Percentiles rank a stretch among this genome's conserved stretches.
phyloP scores from a whole-genome alignment of 2,329 filamentous ascomycete genomes.

The Scedosporium aurantiacum region DNA sequence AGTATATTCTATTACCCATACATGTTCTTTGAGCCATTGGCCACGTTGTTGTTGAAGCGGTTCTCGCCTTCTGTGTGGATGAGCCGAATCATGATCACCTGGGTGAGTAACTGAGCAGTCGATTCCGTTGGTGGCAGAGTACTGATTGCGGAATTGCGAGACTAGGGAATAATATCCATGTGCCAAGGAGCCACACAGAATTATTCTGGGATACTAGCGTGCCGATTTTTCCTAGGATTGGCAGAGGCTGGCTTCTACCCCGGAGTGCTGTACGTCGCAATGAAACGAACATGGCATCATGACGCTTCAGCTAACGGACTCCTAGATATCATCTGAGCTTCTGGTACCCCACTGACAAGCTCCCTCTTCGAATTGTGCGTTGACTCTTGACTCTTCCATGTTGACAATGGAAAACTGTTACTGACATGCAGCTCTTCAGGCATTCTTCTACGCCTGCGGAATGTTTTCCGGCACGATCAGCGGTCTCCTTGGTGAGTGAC shows the following conservation, averaged over 20 bases:
- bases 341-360: constrained; percentile 21
- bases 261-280: constrained; percentile 12
- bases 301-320: not conserved
- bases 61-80: constrained; percentile 15
- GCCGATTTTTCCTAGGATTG: constrained; percentile 17
- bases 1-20: constrained; percentile 17
- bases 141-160: not conserved
- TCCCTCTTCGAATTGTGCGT: constrained; percentile 19
- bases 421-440: constrained; percentile 8
- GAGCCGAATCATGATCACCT: constrained; percentile 17
- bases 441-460: constrained; percentile 21
- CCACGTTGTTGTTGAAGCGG: constrained; percentile 14
- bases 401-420: not conserved
- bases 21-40: constrained; percentile 16
- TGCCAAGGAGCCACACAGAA: constrained; percentile 14
- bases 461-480: constrained; percentile 22
- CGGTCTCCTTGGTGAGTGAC: constrained; percentile 13
- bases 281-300: not conserved
- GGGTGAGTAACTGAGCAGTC: constrained; percentile 8
- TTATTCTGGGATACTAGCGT: constrained; percentile 16
- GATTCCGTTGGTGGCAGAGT: not conserved
- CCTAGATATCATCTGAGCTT: constrained; percentile 16
- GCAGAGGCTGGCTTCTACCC: constrained; percentile 20
- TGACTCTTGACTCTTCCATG: not conserved
- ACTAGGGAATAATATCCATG: constrained; percentile 13